Conservation (phyloP, 768 basidiomycete genomes). For the Termitomyces sp. region DNA sequence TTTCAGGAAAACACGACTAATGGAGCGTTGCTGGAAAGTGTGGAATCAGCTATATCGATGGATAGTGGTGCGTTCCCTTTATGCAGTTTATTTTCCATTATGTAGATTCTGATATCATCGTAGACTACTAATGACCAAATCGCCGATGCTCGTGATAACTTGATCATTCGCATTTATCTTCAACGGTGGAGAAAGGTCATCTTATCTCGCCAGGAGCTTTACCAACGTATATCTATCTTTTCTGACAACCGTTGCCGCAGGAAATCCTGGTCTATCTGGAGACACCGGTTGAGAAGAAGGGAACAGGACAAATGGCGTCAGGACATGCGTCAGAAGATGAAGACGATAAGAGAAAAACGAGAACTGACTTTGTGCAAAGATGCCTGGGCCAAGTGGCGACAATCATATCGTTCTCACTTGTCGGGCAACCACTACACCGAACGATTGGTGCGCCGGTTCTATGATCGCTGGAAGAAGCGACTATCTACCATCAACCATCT, state of each 20-base stretch:
- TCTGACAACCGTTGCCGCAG: conserved; percentile 44
- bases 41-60: conserved; percentile 73
- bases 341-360: conserved; percentile 50
- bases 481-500: conserved; percentile 38
- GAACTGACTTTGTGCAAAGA: conserved; percentile 52
- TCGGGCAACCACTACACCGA: conserved; percentile 49
- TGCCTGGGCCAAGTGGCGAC: conserved; percentile 68
- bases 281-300: conserved; percentile 45
- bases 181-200: conserved; percentile 57
- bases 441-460: conserved; percentile 39
- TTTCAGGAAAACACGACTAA: conserved; percentile 57
- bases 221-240: conserved; percentile 38
- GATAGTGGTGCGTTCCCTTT: conserved; percentile 57
- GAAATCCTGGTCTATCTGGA: conserved; percentile 49
- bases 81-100: not conserved
- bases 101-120: not conserved
- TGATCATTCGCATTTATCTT: conserved; percentile 55
- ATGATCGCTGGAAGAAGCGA: conserved; percentile 51
- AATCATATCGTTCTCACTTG: conserved; percentile 45
- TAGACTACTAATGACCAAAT: conserved; percentile 76
- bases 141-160: conserved; percentile 60
- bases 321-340: conserved; percentile 73
- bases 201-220: conserved; percentile 32
- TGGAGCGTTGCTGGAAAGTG: conserved; percentile 71
- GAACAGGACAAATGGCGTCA: conserved; percentile 59